A percentile compares a stretch with the other conserved stretches of the same genome.
Evolutionary conservation across 2,329 filamentous ascomycete species (phyloP).

Genomic region (Botrytis porri): DNA sequence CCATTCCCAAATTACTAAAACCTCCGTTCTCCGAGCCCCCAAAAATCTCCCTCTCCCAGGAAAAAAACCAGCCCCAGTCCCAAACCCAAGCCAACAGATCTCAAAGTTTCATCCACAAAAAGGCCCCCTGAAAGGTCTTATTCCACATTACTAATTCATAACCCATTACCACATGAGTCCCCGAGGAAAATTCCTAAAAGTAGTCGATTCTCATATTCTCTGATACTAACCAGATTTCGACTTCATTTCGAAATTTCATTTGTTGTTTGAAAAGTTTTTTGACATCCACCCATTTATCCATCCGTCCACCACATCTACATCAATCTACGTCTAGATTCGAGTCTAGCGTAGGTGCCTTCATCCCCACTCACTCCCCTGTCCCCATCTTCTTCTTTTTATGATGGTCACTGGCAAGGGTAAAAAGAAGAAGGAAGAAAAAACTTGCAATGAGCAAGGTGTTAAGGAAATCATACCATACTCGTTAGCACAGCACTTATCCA

Average conservation of each 20-base stretch:
- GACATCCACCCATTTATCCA: no score
- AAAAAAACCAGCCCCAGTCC: no score
- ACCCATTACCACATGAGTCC: background rate
- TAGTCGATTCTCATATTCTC: background rate
- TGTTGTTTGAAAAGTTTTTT: background rate
- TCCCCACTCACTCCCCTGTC: background rate
- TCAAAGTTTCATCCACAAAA: background rate
- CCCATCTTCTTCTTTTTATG: background rate
- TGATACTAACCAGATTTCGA: background rate
- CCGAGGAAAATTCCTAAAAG: background rate
- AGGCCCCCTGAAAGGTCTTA: no score
- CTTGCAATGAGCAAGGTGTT: background rate
- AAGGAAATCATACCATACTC: background rate
- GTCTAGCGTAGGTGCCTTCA: background rate
- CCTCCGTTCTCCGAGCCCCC: background rate
- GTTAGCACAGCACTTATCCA: background rate
- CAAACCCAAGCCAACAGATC: background rate
- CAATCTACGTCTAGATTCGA: background rate
- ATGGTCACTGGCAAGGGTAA: background rate
- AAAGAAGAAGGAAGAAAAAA: background rate
- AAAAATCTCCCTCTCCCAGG: background rate
- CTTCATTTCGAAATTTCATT: background rate
- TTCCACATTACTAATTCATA: background rate
- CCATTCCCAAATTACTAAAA: background rate
- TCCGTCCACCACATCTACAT: no score